phyloP scores from a whole-genome alignment of 257 asterid genomes.

The Oldenlandia corymbosa region DNA sequence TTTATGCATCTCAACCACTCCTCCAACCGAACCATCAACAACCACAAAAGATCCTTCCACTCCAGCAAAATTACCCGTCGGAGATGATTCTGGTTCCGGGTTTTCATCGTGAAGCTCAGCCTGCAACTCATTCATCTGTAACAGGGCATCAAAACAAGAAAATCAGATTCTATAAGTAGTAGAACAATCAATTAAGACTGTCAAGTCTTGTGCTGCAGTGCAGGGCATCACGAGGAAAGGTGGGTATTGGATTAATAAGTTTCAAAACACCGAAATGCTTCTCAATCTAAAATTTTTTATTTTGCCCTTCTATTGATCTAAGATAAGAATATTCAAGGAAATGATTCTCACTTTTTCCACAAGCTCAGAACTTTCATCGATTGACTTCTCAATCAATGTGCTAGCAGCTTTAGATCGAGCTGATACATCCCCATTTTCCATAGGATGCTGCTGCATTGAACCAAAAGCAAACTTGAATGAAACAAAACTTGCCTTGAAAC shows the following conservation, averaged over 20 bases:
- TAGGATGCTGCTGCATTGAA: constrained; percentile 39
- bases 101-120: constrained; percentile 45
- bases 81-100: constrained; percentile 22
- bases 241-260: background rate
- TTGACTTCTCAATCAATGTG: constrained; percentile 43
- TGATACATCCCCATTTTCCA: constrained; percentile 40
- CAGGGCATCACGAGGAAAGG: background rate
- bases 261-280: background rate
- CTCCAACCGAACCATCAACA: constrained; percentile 24
- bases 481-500: background rate
- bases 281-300: background rate
- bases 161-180: background rate
- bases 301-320: background rate
- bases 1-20: constrained; percentile 18
- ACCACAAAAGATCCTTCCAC: constrained; percentile 27
- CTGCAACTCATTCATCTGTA: constrained; percentile 53
- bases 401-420: constrained; percentile 39
- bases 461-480: background rate
- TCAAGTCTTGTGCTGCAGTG: background rate
- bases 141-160: constrained; percentile 16
- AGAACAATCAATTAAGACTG: background rate
- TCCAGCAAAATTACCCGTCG: constrained; percentile 23
- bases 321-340: background rate
- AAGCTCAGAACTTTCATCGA: constrained; percentile 50
- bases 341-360: constrained; percentile 45